Base-by-base conservation (phyloP, 257 asterid genomes). In the Petunia axillaris region DNA sequence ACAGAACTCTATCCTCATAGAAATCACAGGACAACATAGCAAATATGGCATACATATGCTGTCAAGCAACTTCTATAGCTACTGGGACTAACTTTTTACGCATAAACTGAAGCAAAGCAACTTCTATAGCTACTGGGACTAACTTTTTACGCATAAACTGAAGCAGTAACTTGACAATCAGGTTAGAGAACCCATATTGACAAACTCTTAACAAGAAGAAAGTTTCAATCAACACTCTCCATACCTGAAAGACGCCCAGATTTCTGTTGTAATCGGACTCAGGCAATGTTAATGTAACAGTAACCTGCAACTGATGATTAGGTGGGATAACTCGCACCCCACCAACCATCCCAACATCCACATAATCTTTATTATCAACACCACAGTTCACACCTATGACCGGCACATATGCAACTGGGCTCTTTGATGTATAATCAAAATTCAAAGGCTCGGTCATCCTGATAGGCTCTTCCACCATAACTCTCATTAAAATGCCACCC, bases 161-260 rank as follows among this genome's bases (percentile, higher is more conserved):
- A 50, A 73, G 78, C 14, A 73, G 50, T 37, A 73, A 52, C 62
- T 73, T 50, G 46, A 50, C 6, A 8, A 73, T 50, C 78, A 50
- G 63, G 63, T 73, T 46, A 50, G 50, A 3, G 44, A 35, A 11
- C 78, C 62, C 46, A 50, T 36, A 46, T 73, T 50, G 62, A 73
- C 36, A 62, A 50, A 36, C 36, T 0, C 10, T 67, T n/a, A 43
- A 43, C 55, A 43, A 66, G 53, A 66, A 57, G 63, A 57, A 25
- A 67, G 55, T 43, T 43, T 62, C 62, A 50, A 36, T 50, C 35
- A 70, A n/a, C 43, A 25, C n/a, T 25, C 16, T 73, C 37, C 82
- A 81, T 86, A 90, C 98, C 98, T 92, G 98, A 77, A 95, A 95
- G 54, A 92, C 85, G 84, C 99, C 99, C 80, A 95, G 97, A 82